A percentile compares a stretch with the other conserved stretches of the same genome.
phyloP scores from a whole-genome alignment of 192 early-diverging fungal species.

The Dimargaris verticillata region DNA sequence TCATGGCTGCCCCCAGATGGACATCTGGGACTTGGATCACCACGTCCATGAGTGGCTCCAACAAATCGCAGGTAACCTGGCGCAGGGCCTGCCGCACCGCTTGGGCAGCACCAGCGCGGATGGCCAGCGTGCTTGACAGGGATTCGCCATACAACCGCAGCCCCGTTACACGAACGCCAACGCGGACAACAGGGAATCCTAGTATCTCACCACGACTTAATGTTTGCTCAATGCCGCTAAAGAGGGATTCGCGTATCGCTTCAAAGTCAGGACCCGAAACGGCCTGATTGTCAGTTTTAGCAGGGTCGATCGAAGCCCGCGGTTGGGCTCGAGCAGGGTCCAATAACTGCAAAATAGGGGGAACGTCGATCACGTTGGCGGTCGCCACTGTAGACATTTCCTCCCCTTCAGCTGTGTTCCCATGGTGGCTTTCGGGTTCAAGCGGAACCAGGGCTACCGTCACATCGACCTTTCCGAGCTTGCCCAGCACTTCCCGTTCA shows the following conservation, averaged over 20 bases:
- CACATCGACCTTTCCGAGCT: slow-evolving; percentile 37
- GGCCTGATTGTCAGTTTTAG: neutral
- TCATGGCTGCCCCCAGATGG: slow-evolving; percentile 58
- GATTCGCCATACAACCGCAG: slow-evolving; percentile 34
- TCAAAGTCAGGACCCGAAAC: neutral
- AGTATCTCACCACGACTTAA: slow-evolving; percentile 60
- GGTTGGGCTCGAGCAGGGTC: no score
- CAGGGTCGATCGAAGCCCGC: neutral
- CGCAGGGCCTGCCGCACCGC: slow-evolving; percentile 39
- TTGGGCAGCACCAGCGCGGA: slow-evolving; percentile 42
- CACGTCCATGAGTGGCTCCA: slow-evolving; percentile 78
- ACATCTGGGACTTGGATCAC: slow-evolving; percentile 46
- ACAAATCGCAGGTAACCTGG: slow-evolving; percentile 22
- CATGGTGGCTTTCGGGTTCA: neutral
- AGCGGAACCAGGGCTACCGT: slow-evolving; percentile 34
- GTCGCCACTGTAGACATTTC: no score
- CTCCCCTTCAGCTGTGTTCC: no score
- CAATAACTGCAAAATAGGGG: no score
- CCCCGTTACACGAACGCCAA: slow-evolving; percentile 32
- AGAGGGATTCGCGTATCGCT: slow-evolving; percentile 31
- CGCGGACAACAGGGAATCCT: slow-evolving; percentile 54
- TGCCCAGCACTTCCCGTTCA: slow-evolving; percentile 57
- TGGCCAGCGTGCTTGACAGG: slow-evolving; percentile 38
- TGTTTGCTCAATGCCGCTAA: slow-evolving; percentile 46
- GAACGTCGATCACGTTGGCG: no score